phyloP scores from a whole-genome alignment of 805 yeast genomes.

The Metschnikowia continentalis region DNA sequence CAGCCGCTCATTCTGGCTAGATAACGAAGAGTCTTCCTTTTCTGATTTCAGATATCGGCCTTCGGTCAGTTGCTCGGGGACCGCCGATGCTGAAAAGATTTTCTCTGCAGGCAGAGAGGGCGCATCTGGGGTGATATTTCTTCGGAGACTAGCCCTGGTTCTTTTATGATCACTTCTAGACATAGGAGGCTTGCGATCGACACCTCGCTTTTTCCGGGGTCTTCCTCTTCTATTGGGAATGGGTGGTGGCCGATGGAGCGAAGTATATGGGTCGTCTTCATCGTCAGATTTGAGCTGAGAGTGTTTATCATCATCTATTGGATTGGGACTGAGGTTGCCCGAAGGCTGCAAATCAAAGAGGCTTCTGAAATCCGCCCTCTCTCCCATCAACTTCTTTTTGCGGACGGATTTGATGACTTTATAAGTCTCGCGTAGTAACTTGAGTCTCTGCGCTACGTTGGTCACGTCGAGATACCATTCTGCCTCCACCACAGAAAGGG shows the following conservation, averaged over 20 bases:
- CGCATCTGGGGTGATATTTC: conserved; percentile 1
- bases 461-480: conserved; percentile 16
- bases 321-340: conserved; percentile 11
- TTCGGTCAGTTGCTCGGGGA: background rate
- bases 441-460: conserved; percentile 18
- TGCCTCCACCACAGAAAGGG: conserved; percentile 6
- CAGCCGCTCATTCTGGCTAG: conserved; percentile 3
- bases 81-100: background rate
- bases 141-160: conserved; percentile 7
- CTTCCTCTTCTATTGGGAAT: conserved; percentile 16
- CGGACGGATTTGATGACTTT: conserved; percentile 19
- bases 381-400: conserved; percentile 17
- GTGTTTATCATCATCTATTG: conserved; percentile 15
- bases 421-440: conserved; percentile 17
- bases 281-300: conserved; percentile 9
- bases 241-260: conserved; percentile 1
- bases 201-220: conserved; percentile 14
- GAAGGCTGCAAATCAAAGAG: conserved; percentile 9
- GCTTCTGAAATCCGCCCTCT: conserved; percentile 15
- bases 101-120: conserved; percentile 6
- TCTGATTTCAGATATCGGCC: background rate
- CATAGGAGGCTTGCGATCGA: conserved; percentile 11
- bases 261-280: conserved; percentile 8
- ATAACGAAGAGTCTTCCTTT: background rate
- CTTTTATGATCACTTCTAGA: conserved; percentile 9